Evolutionary conservation across 2,329 filamentous ascomycete species (phyloP), one percentile per base, ranked within the genome.

Genomic region (Penicillium sp.): DNA sequence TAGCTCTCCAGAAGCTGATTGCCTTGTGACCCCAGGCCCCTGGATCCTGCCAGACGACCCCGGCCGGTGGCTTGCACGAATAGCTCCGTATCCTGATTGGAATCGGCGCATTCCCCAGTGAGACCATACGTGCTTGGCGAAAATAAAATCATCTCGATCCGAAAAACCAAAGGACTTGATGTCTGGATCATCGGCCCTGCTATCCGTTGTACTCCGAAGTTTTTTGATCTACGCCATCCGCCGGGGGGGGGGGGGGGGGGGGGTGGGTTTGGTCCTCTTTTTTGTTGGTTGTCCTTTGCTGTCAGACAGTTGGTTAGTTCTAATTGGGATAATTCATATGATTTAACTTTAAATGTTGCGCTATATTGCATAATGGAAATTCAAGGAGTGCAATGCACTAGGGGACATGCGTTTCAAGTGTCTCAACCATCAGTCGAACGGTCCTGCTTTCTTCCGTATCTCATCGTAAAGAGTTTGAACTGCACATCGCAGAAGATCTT

Each of bases 51-150:
- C 27, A 50, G 36, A 13, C 48, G 44, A 51, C 39, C 46, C 43
- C 43, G 49, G 48, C 46, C 44, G 38, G 59, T 61, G 59, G 57
- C 59, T 51, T 54, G 47, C 53, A 38, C 27, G 16, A 48, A 40
- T 31, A 43, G 51, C 56, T 62, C 59, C 59, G 57, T 58, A 55
- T 62, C 56, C 57, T 50, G 44, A 56, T 59, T 51, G 57, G 56
- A 56, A 57, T 50, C 50, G 58, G 54, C 47, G 46, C n/a, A 46
- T 55, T 55, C 55, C 46, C 56, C 59, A 62, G 51, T 60, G 45
- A 58, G 54, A 54, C 42, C 53, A 44, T n/a, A 33, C 24, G 39
- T 56, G 25, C 35, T 31, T 36, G 22, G 25, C 13, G 20, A 30
- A 18, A 24, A 46, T 22, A 16, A 44, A 24, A 38, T 27, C 31